These are phyloP conservation scores for Spongispora temasekensis DNA, from an alignment of 1,284 basidiomycete genomes.

Conservation along the genomic window DNA sequence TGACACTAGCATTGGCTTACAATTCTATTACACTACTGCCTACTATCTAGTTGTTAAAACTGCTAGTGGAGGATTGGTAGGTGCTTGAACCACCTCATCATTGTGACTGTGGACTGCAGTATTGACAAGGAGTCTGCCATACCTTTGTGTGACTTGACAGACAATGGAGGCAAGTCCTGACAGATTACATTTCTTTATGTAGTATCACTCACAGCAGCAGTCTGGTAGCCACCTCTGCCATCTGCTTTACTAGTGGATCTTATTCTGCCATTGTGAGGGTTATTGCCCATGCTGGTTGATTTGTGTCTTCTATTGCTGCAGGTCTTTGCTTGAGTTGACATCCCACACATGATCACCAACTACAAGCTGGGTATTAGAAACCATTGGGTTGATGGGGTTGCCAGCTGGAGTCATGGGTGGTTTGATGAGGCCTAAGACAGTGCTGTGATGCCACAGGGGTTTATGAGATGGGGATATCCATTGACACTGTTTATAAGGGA, in stretches of 20 bases:
- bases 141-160: constrained; percentile 24
- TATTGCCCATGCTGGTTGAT: constrained; percentile 21
- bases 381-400: constrained; percentile 58
- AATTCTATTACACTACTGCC: too few species aligned
- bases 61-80: too few species aligned
- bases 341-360: constrained; percentile 61
- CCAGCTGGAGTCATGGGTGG: constrained; percentile 12
- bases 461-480: constrained; percentile 25
- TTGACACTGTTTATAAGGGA: constrained; percentile 32
- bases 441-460: constrained; percentile 31
- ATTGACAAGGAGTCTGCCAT: constrained; percentile 30
- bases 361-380: constrained; percentile 69
- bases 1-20: too few species aligned
- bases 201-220: constrained; percentile 24
- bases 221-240: constrained; percentile 55
- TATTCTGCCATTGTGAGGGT: constrained; percentile 42
- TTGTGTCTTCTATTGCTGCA: constrained; percentile 42
- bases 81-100: neutral
- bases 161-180: constrained; percentile 22
- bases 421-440: constrained; percentile 17
- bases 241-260: constrained; percentile 77
- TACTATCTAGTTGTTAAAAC: too few species aligned
- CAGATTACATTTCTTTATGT: constrained; percentile 24
- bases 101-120: constrained; percentile 12
- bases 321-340: constrained; percentile 66